A percentile compares a stretch with the other conserved stretches of the same genome.
Conservation (phyloP, 495 filamentous ascomycete genomes). For the Glonium stellatum region DNA sequence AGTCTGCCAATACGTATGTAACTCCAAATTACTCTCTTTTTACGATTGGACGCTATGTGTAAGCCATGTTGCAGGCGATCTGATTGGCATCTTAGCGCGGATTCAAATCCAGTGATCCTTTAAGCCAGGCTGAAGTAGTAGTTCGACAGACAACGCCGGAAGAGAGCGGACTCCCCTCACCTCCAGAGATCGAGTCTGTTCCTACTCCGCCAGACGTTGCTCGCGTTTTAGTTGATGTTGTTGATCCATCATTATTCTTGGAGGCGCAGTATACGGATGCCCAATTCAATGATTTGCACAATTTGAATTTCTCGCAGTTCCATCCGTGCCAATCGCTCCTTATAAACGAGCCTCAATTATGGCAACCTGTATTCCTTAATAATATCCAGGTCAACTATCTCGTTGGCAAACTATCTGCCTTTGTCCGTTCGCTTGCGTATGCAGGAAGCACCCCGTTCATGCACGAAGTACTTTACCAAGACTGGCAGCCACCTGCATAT, state of each 20-base stretch:
- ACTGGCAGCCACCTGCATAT: slow-evolving; percentile 7
- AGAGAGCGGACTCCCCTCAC: background rate
- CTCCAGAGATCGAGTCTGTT: background rate
- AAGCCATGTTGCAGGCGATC: background rate
- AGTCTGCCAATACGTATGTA: slow-evolving; percentile 12
- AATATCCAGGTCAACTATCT: slow-evolving; percentile 5
- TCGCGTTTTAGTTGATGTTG: background rate
- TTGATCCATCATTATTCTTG: background rate
- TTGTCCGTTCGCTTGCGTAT: slow-evolving; percentile 11
- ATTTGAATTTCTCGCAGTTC: background rate
- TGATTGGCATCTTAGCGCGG: background rate
- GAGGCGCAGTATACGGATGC: background rate
- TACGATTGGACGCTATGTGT: background rate
- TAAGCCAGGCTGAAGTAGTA: slow-evolving; percentile 15
- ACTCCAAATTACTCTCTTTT: too few species aligned
- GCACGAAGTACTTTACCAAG: slow-evolving; percentile 9
- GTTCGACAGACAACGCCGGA: slow-evolving; percentile 18
- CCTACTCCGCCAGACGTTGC: background rate
- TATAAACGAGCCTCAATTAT: slow-evolving; percentile 11
- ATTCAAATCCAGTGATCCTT: slow-evolving; percentile 7
- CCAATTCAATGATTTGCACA: background rate
- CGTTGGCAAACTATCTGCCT: slow-evolving; percentile 3
- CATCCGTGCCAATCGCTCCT: background rate
- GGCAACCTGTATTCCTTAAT: slow-evolving; percentile 10
- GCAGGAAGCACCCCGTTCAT: slow-evolving; percentile 16